These are phyloP conservation scores for Diplodia scrobiculata DNA, from an alignment of 2,329 filamentous ascomycete species.

Conservation along the genomic window DNA sequence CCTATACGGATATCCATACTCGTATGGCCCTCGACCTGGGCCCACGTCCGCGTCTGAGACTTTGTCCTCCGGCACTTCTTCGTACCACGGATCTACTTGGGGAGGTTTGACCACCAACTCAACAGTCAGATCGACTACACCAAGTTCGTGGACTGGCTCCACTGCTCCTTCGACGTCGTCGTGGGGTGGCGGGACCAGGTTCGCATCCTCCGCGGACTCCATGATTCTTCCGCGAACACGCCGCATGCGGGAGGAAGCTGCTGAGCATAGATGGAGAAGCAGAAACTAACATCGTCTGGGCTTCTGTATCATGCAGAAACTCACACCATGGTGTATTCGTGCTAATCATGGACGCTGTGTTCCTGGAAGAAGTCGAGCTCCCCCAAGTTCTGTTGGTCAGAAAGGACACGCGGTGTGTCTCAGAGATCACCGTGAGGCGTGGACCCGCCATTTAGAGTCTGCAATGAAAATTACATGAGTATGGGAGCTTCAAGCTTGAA, in stretches of 20 bases:
- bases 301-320: background rate
- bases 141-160: background rate
- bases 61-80: background rate
- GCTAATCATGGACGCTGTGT: background rate
- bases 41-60: background rate
- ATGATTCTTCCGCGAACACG: slow-evolving; percentile 1
- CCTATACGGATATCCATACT: background rate
- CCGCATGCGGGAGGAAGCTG: background rate
- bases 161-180: slow-evolving; percentile 9
- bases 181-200: slow-evolving; percentile 9
- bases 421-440: too few relatives aligned
- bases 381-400: background rate
- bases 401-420: background rate
- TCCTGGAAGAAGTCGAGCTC: background rate
- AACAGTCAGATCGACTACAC: background rate
- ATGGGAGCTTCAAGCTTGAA: background rate
- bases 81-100: background rate
- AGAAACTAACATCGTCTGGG: background rate
- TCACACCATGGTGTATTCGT: background rate
- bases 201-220: background rate
- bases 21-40: background rate
- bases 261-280: background rate
- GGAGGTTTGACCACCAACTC: background rate
- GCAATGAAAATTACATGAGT: background rate
- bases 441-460: background rate